Evolutionary conservation across 139 green algal genomes (phyloP).

Genomic region (Coelastrella sp.): DNA sequence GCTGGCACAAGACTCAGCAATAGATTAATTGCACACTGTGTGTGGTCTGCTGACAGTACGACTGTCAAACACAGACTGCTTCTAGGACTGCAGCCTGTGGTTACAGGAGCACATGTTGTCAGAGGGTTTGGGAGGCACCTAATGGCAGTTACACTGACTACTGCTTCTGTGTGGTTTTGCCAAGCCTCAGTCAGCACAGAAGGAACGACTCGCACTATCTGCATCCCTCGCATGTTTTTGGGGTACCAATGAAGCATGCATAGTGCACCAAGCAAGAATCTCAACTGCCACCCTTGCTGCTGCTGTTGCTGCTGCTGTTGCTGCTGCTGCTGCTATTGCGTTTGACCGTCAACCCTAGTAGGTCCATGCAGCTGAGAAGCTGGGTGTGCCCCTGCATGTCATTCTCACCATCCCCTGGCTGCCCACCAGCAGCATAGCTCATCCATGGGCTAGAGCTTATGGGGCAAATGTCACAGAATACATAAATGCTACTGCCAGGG

Average conservation of each 20-base stretch:
- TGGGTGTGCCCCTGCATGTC: slow-evolving; percentile 26
- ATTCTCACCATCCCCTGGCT: slow-evolving; percentile 40
- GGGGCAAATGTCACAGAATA: slow-evolving; percentile 28
- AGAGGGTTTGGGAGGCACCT: no score
- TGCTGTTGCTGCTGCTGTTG: slow-evolving; percentile 30
- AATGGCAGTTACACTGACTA: no score
- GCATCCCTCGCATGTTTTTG: no score
- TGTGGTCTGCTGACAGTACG: no score
- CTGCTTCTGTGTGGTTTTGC: no score
- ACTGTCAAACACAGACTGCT: no score
- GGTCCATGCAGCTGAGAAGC: slow-evolving; percentile 40
- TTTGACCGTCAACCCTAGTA: neutral
- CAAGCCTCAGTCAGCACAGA: no score
- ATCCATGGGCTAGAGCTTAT: slow-evolving; percentile 40
- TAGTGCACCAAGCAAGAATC: no score
- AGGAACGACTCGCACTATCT: no score
- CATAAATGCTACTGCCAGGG: neutral
- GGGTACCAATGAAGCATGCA: no score
- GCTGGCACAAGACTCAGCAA: neutral
- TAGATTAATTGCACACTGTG: neutral
- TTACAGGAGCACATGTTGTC: no score
- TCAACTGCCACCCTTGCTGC: neutral
- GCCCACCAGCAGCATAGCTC: slow-evolving; percentile 12
- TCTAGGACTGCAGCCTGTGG: no score
- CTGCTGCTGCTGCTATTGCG: neutral